A percentile compares a stretch with the other conserved stretches of the same genome.
Conservation (phyloP, 495 filamentous ascomycete genomes). For the Chaetomium tenue region DNA sequence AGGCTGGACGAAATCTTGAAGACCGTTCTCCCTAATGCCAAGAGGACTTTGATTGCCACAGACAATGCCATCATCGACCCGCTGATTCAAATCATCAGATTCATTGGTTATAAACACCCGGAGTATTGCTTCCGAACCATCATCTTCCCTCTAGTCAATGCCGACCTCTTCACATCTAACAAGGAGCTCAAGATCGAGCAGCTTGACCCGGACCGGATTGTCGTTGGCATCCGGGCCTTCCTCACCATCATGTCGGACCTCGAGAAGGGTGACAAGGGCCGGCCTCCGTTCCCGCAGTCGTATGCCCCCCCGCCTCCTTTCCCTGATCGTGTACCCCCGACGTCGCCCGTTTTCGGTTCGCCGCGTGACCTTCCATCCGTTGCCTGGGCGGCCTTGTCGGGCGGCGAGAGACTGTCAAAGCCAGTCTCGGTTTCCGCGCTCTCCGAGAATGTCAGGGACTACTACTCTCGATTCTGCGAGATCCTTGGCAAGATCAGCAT, state of each 20-base stretch:
- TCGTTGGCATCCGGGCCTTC: conserved; percentile 92
- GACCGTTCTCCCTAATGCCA: conserved; percentile 74
- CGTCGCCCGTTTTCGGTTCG: conserved; percentile 54
- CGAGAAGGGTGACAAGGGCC: conserved; percentile 76
- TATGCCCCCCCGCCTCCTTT: conserved; percentile 43
- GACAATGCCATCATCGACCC: conserved; percentile 83
- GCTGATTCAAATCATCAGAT: conserved; percentile 85
- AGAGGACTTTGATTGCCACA: conserved; percentile 71
- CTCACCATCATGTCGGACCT: conserved; percentile 88
- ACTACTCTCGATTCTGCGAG: conserved; percentile 88
- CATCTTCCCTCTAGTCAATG: conserved; percentile 92
- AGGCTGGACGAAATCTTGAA: conserved; percentile 86
- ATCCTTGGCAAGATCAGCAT: conserved; percentile 94
- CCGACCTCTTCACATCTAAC: conserved; percentile 75
- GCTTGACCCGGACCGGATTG: conserved; percentile 92
- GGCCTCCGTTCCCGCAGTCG: conserved; percentile 75
- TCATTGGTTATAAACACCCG: conserved; percentile 91
- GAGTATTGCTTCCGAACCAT: conserved; percentile 89
- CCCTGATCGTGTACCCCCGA: conserved; percentile 48
- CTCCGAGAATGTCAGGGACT: conserved; percentile 71
- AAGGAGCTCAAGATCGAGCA: conserved; percentile 85
- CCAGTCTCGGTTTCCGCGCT: conserved; percentile 74
- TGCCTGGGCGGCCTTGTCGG: conserved; percentile 31
- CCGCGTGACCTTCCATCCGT: conserved; percentile 36
- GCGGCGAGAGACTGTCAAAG: conserved; percentile 61